These are phyloP conservation scores for Hyaloperonospora brassicae DNA, from an alignment of 352 stramenopile genomes.

Conservation along the genomic window DNA sequence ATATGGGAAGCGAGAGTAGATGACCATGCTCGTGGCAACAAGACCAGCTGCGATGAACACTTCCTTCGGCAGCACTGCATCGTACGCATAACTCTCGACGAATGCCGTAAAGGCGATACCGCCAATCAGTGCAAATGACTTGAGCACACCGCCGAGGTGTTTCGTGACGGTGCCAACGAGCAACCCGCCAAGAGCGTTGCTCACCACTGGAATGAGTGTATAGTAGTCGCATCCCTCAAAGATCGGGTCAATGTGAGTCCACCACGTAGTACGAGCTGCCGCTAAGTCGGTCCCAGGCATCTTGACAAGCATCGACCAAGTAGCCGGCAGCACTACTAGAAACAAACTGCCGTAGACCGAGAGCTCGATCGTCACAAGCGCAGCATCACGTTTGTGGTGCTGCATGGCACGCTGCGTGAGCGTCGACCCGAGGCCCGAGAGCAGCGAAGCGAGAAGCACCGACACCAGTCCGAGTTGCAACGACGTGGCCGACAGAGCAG, in stretches of 20 bases:
- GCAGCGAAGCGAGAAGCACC: constrained; percentile 58
- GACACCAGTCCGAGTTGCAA: constrained; percentile 62
- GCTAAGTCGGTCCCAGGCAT: constrained; percentile 29
- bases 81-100: constrained; percentile 68
- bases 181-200: constrained; percentile 72
- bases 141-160: constrained; percentile 85
- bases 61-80: constrained; percentile 42
- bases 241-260: constrained; percentile 24
- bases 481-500: constrained; percentile 18
- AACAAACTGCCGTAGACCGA: constrained; percentile 71
- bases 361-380: constrained; percentile 78
- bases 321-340: constrained; percentile 36
- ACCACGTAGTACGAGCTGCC: constrained; percentile 16
- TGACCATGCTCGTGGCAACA: constrained; percentile 53
- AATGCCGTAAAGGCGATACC: constrained; percentile 84
- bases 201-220: constrained; percentile 75
- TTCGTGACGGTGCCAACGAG: constrained; percentile 86
- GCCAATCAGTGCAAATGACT: constrained; percentile 84
- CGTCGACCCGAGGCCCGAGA: constrained; percentile 69
- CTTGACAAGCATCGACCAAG: constrained; percentile 36
- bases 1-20: constrained; percentile 76
- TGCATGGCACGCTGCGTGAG: constrained; percentile 78
- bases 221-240: constrained; percentile 67
- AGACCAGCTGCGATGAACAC: constrained; percentile 66
- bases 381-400: constrained; percentile 51